Conservation (phyloP, 2,329 filamentous ascomycete species). For the Phialophora tarda region DNA sequence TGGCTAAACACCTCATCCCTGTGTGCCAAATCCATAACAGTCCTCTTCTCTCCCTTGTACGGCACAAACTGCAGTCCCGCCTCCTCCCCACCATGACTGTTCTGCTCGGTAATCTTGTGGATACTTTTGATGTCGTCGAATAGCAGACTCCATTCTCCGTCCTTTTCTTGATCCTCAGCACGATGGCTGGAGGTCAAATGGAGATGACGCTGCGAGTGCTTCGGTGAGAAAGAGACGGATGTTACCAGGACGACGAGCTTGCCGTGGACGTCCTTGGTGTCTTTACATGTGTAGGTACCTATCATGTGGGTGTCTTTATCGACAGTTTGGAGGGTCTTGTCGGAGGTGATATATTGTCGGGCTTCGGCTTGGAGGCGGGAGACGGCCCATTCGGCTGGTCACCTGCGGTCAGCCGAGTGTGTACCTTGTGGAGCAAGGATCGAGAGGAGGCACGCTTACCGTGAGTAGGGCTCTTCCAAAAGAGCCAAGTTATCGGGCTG, state of each 20-base stretch:
- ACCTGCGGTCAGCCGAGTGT: not conserved
- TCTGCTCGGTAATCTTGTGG: constrained; percentile 1
- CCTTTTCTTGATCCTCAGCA: not conserved
- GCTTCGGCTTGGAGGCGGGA: constrained; percentile 30
- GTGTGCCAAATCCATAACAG: not conserved
- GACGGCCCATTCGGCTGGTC: constrained; percentile 30
- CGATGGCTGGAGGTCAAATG: not conserved
- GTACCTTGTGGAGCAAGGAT: not conserved
- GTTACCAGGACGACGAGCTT: not conserved
- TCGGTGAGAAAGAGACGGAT: not conserved
- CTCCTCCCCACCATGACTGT: not conserved
- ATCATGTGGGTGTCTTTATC: not conserved
- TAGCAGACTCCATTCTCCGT: not conserved
- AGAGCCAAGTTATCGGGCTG: constrained; percentile 23
- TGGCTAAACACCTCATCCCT: constrained; percentile 29
- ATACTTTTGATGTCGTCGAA: not conserved
- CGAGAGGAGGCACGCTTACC: constrained; percentile 12
- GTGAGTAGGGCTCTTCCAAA: constrained; percentile 31
- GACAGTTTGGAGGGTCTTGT: not conserved
- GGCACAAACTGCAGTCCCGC: not conserved
- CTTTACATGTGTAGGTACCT: constrained; percentile 1
- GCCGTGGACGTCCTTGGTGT: not conserved
- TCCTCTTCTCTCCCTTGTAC: not conserved
- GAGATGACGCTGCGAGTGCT: not conserved
- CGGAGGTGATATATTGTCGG: not conserved